Evolutionary conservation across 2,329 filamentous ascomycete genomes (phyloP).

Genomic region (Colletotrichum neosansevieriae): DNA sequence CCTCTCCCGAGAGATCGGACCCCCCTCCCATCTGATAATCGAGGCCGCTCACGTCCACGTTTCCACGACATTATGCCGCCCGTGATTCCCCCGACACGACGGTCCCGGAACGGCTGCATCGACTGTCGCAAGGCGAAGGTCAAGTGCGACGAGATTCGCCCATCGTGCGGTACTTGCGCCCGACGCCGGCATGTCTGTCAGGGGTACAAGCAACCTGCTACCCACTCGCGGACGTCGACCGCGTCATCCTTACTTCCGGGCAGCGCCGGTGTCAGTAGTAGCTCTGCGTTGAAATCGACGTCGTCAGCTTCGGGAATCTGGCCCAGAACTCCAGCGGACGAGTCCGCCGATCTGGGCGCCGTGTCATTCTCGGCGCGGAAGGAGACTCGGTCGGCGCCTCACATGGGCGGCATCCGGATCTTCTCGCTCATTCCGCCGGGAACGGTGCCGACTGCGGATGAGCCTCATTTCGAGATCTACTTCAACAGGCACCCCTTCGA

Average conservation of each 20-base stretch:
- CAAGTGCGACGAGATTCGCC: slow-evolving; percentile 49
- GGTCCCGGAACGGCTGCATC: slow-evolving; percentile 49
- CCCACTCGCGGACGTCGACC: slow-evolving; percentile 2
- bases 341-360: background rate
- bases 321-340: background rate
- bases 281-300: background rate
- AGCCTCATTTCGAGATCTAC: slow-evolving; percentile 47
- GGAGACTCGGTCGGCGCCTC: background rate
- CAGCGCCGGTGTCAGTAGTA: background rate
- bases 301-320: background rate
- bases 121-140: slow-evolving; percentile 49
- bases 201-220: slow-evolving; percentile 43
- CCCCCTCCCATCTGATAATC: background rate
- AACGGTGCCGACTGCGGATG: slow-evolving; percentile 44
- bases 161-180: slow-evolving; percentile 49
- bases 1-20: background rate
- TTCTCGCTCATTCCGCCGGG: slow-evolving; percentile 45
- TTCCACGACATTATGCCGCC: slow-evolving; percentile 20
- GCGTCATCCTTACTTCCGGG: background rate
- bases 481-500: slow-evolving; percentile 48
- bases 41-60: background rate
- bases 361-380: background rate
- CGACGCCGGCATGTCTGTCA: slow-evolving; percentile 47
- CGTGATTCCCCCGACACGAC: slow-evolving; percentile 28
- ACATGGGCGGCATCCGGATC: slow-evolving; percentile 17